phyloP scores from a whole-genome alignment of 495 filamentous ascomycete species.

The Hypoxylon perforatum region DNA sequence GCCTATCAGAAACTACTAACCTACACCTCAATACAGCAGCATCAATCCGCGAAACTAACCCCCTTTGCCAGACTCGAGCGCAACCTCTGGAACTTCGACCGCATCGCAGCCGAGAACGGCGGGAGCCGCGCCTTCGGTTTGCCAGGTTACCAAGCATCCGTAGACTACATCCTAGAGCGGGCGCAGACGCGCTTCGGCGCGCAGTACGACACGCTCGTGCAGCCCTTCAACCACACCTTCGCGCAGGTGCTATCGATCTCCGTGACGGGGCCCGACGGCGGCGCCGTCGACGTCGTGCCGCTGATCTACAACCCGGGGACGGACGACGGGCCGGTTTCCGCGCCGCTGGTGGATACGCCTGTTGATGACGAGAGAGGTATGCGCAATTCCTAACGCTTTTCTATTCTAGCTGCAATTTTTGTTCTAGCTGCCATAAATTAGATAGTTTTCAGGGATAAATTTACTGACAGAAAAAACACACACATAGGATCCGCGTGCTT shows the following conservation, averaged over 20 bases:
- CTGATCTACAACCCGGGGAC: constrained; percentile 30
- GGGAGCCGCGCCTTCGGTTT: constrained; percentile 51
- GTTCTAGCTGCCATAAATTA: no score
- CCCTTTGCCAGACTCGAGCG: constrained; percentile 26
- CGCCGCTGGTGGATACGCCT: constrained; percentile 29
- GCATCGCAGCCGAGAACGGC: constrained; percentile 48
- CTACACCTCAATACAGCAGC: no score
- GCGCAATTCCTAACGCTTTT: no score
- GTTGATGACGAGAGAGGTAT: constrained; percentile 37
- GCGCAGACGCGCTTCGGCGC: constrained; percentile 40
- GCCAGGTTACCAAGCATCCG: constrained; percentile 51
- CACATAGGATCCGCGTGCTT: constrained; percentile 40
- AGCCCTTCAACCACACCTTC: constrained; percentile 36
- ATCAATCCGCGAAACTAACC: no score
- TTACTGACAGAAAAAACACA: no score
- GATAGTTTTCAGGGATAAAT: no score
- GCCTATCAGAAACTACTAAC: no score
- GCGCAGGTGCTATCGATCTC: constrained; percentile 44
- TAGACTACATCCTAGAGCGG: constrained; percentile 53
- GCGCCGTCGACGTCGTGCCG: constrained; percentile 18
- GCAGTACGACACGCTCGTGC: constrained; percentile 39
- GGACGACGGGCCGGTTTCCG: constrained; percentile 14
- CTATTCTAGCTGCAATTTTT: no score
- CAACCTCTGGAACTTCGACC: constrained; percentile 50
- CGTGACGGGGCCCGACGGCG: constrained; percentile 46